Evolutionary conservation across 345 rosid genomes (phyloP).

Genomic region (Linum tenue): DNA sequence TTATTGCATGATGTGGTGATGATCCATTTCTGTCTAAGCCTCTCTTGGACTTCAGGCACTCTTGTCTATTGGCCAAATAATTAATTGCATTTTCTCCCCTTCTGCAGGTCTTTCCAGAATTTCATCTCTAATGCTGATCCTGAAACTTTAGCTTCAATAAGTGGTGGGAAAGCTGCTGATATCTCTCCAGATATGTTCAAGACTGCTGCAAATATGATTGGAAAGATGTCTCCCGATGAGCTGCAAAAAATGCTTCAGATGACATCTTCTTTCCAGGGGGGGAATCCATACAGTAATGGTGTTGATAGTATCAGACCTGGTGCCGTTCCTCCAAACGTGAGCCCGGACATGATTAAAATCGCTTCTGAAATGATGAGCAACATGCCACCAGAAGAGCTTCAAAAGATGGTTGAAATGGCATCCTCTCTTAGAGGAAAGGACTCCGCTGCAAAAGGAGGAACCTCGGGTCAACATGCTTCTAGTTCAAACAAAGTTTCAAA

Average conservation of each 20-base stretch:
- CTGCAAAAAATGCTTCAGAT: constrained; percentile 73
- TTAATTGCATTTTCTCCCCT: constrained; percentile 11
- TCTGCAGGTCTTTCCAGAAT: constrained; percentile 62
- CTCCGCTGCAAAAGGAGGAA: constrained; percentile 27
- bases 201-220: constrained; percentile 73
- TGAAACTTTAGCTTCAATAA: constrained; percentile 50
- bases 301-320: constrained; percentile 36
- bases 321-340: constrained; percentile 35
- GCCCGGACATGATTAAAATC: constrained; percentile 74
- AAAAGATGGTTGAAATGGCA: constrained; percentile 79
- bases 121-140: constrained; percentile 71
- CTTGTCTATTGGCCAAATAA: background rate
- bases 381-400: constrained; percentile 71
- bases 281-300: constrained; percentile 26
- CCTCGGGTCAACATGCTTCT: constrained; percentile 12
- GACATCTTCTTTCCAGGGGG: constrained; percentile 69
- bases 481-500: constrained; percentile 21
- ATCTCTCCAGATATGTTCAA: constrained; percentile 75
- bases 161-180: constrained; percentile 68
- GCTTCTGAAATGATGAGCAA: constrained; percentile 78
- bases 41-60: too few relatives aligned
- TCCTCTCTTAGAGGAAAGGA: constrained; percentile 44
- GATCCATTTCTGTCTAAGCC: too few relatives aligned
- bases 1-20: too few relatives aligned
- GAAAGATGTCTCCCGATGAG: constrained; percentile 86